Evolutionary conservation across 495 filamentous ascomycete species (phyloP), one percentile per base, ranked within the genome.

Genomic region (Jackrogersella multiformis): DNA sequence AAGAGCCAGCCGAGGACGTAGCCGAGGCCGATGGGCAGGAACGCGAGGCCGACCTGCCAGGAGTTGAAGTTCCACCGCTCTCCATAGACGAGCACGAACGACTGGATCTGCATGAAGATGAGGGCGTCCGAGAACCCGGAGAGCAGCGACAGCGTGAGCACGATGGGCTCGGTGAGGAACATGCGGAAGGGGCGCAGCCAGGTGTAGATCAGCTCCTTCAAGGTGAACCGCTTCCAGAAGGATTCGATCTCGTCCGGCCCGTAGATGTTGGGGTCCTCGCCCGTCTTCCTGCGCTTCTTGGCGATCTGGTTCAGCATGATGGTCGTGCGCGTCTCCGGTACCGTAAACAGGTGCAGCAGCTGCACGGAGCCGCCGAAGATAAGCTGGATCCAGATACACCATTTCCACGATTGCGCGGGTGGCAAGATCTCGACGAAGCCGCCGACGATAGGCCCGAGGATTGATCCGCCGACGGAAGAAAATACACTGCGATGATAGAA

Each of bases 321-420:
- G 1, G 86, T 89, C 0, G 86, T 80, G 16, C 90, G 82, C 0
- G 89, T 93, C 70, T 93, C 90, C 0, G 86, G 85, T 7, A 91
- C 88, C 2, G 88, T 80, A 56, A 92, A 75, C 52, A 89, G 81
- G 61, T 93, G 90, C 18, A 89, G 70, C 0, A 89, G 10, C 69
- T 92, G 87, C 21, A 90, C 87, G 45, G 80, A 76, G 0, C 79
- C 87, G 28, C 91, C 90, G 45, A 93, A 85, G 51, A 93, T 90
- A 54, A 94, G 82, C 73, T 93, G 89, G 61, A 93, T 86, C 90
- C 89, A 93, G 73, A 92, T 90, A 45, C 81, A 85, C 92, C 92
- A 95, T 16, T 80, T 80, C 92, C 90, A 94, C n/a, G 74, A 62
- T n/a, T 64, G 28, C n/a, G 21, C 1, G 0, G 64, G 36, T 9